Evolutionary conservation across 1,284 basidiomycete species (phyloP).

Genomic region (Ustilago tritici): DNA sequence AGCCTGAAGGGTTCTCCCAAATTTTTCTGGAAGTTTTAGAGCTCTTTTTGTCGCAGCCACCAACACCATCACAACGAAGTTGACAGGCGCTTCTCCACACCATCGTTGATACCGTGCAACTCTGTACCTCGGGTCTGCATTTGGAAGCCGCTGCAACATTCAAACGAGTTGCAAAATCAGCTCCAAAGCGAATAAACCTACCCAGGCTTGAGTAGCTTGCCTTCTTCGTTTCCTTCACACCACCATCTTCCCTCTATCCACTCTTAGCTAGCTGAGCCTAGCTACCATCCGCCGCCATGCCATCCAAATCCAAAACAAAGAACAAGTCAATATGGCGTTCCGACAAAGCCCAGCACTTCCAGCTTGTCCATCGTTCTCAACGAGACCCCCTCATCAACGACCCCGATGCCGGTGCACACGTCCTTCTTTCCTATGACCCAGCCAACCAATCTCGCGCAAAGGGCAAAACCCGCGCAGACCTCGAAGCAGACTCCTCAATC

Average conservation of each 20-base stretch:
- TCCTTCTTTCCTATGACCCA: conserved; percentile 84
- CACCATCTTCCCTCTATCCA: not conserved
- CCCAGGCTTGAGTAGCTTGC: not conserved
- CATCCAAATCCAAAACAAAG: conserved; percentile 55
- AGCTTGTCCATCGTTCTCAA: conserved; percentile 96
- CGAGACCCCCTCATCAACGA: conserved; percentile 95
- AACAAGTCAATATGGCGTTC: conserved; percentile 83
- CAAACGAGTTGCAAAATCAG: not conserved
- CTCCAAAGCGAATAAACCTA: not conserved
- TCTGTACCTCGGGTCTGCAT: not conserved
- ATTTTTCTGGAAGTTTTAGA: conserved; percentile 28
- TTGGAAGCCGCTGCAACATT: not conserved
- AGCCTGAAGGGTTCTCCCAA: conserved; percentile 22
- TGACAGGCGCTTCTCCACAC: not conserved
- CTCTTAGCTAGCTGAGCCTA: not conserved
- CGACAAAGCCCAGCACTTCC: conserved; percentile 89
- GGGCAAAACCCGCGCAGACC: conserved; percentile 82
- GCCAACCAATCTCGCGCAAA: conserved; percentile 69
- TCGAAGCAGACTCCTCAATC: conserved; percentile 76
- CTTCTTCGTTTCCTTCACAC: not conserved
- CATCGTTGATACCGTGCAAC: not conserved
- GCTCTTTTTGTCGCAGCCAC: not conserved
- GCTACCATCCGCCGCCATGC: conserved; percentile 34
- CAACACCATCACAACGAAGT: not conserved
- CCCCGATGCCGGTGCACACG: conserved; percentile 86